Percentiles rank a stretch among this genome's conserved stretches.
phyloP scores from a whole-genome alignment of 352 stramenopile species.

The Phytophthora macrochlamydospora region DNA sequence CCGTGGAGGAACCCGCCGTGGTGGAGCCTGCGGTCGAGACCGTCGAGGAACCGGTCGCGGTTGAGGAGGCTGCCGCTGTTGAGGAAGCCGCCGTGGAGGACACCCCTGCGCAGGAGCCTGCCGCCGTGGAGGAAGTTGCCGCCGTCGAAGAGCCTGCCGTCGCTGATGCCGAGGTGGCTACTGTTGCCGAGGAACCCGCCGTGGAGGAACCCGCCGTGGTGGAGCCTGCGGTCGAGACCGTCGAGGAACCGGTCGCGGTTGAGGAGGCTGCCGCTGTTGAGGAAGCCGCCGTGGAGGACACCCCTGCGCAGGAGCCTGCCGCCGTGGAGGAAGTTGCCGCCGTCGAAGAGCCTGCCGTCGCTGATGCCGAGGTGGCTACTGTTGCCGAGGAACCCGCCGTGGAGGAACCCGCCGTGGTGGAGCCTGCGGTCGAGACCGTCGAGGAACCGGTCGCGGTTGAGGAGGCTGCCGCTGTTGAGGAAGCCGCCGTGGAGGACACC shows the following conservation, averaged over 20 bases:
- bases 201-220: background rate
- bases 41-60: background rate
- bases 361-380: background rate
- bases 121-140: background rate
- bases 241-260: background rate
- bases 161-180: background rate
- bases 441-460: background rate
- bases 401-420: background rate
- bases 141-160: constrained; percentile 1
- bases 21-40: background rate
- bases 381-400: background rate
- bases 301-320: background rate
- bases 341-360: background rate
- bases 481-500: background rate
- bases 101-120: background rate
- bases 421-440: background rate
- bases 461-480: background rate
- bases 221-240: background rate
- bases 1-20: background rate
- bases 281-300: background rate
- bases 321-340: background rate
- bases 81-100: background rate
- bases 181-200: background rate
- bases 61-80: background rate
- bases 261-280: background rate